Conservation (phyloP, 1,284 basidiomycete species). For the Boletus hoseneyae region DNA sequence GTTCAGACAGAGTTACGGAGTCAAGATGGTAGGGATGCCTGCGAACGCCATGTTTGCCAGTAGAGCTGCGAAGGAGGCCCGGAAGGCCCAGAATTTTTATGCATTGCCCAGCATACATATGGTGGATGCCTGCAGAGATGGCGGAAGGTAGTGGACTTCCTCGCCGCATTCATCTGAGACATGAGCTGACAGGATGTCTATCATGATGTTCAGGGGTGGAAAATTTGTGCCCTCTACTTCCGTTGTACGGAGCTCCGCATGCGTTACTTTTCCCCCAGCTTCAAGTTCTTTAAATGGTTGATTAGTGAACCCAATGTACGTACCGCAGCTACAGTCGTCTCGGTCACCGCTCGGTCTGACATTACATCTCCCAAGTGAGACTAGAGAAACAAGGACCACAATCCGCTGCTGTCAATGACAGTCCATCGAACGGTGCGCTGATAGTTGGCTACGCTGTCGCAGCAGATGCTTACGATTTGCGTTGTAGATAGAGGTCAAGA, state of each 20-base stretch:
- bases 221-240: not conserved
- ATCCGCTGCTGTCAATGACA: too few relatives aligned
- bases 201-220: too few relatives aligned
- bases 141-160: constrained; percentile 12
- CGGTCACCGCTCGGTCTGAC: not conserved
- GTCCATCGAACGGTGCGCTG: too few relatives aligned
- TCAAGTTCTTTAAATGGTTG: not conserved
- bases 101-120: not conserved
- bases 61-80: constrained; percentile 8
- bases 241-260: not conserved
- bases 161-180: not conserved
- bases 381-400: too few relatives aligned
- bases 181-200: constrained; percentile 4
- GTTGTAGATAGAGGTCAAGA: too few relatives aligned
- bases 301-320: not conserved
- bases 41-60: not conserved
- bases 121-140: not conserved
- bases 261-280: not conserved
- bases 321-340: not conserved
- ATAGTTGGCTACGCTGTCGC: too few relatives aligned
- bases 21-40: constrained; percentile 12
- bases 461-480: too few relatives aligned
- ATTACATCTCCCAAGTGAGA: too few relatives aligned
- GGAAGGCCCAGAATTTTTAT: not conserved
- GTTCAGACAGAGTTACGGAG: too few relatives aligned